Percentiles rank a stretch among this genome's conserved stretches.
These are phyloP conservation scores for Neofusicoccum sp. DNA, from an alignment of 2,329 filamentous ascomycete species.

Conservation along the genomic window DNA sequence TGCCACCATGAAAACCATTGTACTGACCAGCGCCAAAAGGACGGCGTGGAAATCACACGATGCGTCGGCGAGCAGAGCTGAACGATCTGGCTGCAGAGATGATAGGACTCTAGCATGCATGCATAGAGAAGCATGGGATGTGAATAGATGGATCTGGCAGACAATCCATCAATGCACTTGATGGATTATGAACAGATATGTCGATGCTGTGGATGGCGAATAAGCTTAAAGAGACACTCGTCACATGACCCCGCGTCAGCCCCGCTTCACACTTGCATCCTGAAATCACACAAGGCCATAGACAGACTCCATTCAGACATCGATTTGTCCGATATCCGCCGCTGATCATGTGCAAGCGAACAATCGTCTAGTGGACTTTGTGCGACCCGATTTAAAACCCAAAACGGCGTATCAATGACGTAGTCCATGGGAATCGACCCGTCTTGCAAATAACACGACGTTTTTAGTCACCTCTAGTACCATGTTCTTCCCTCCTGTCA, in stretches of 20 bases:
- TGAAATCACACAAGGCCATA: neutral
- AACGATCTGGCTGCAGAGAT: too few species aligned
- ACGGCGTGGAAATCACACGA: conserved; percentile 67
- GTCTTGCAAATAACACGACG: neutral
- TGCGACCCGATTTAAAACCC: neutral
- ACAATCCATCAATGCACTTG: too few species aligned
- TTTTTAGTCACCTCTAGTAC: neutral
- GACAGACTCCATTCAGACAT: neutral
- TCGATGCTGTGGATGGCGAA: neutral
- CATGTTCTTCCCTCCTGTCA: neutral
- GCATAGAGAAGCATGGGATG: too few species aligned
- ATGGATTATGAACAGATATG: too few species aligned
- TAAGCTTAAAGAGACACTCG: neutral
- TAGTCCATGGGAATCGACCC: neutral
- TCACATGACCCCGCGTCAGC: conserved; percentile 3
- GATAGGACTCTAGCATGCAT: too few species aligned
- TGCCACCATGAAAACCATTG: too few species aligned
- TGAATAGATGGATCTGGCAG: neutral
- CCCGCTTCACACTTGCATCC: neutral
- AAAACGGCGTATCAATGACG: conserved; percentile 14
- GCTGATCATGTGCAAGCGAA: too few species aligned
- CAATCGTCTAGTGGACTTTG: neutral
- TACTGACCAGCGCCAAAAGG: conserved; percentile 45
- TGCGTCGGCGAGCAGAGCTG: conserved; percentile 49
- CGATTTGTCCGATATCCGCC: too few species aligned